Conservation (phyloP, 2,329 filamentous ascomycete genomes). For the Pyrenophora seminiperda region DNA sequence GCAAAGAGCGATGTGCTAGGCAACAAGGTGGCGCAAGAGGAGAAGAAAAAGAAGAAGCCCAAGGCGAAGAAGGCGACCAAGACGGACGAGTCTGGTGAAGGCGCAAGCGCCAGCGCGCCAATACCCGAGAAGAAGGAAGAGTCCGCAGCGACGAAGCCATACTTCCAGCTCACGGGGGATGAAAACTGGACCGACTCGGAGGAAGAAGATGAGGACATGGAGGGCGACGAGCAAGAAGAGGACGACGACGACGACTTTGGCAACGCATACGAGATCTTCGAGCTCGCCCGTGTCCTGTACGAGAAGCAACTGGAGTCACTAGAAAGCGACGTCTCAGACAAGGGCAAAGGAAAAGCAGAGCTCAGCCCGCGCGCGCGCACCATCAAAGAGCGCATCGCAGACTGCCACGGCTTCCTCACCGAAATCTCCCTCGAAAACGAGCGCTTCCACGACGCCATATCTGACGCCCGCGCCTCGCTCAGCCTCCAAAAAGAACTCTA, state of each 20-base stretch:
- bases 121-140: conserved; percentile 53
- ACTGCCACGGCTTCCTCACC: conserved; percentile 90
- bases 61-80: conserved; percentile 55
- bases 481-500: conserved; percentile 79
- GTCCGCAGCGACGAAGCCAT: conserved; percentile 68
- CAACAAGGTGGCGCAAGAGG: conserved; percentile 69
- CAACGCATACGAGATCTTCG: conserved; percentile 67
- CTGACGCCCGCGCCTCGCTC: conserved; percentile 78
- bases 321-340: conserved; percentile 44
- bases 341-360: conserved; percentile 55
- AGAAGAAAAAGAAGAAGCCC: conserved; percentile 60
- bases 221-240: conserved; percentile 55
- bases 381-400: conserved; percentile 80
- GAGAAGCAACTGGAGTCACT: conserved; percentile 60
- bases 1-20: conserved; percentile 94
- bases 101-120: conserved; percentile 28
- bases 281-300: conserved; percentile 65
- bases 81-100: conserved; percentile 44
- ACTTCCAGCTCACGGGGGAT: conserved; percentile 92
- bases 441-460: conserved; percentile 84
- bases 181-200: conserved; percentile 85
- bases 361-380: conserved; percentile 39
- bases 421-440: conserved; percentile 98
- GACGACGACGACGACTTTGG: conserved; percentile 67
- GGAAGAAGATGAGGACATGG: conserved; percentile 67